Base-by-base conservation (phyloP, 805 yeast genomes). In the Candida incommunis region DNA sequence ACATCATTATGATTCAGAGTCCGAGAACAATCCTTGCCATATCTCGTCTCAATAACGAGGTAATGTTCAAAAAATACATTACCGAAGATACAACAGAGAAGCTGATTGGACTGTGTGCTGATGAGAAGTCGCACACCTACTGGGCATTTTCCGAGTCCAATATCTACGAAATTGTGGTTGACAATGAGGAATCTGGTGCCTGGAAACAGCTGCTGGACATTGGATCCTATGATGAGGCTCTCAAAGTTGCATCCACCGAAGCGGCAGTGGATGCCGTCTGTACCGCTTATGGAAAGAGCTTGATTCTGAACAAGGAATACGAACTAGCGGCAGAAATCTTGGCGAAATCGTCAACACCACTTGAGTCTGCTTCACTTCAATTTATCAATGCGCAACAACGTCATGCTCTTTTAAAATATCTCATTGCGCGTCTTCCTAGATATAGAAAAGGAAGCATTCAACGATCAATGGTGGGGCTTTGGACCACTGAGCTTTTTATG, bases 131-230 rank as follows among this genome's bases (percentile, higher is more conserved):
- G 40, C 56, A 67, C 1, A 83, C 97, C 0, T 82, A 67, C 53
- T 92, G 98, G 98, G 61, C 82, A 2, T 84, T 67, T 53, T 75
- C 92, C 0, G 60, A 65, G 11, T 56, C 63, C 3, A 69, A 68
- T 42, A 75, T 92, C 7, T 82, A 72, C 56, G 98, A 92, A 58
- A 62, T 92, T 4, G 53, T 51, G 7, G 66, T 84, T 11, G 71
- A 71, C 27, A 72, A 81, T 54, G 96, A 90, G 59, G 68, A 78
- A 3, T 65, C 71, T 3, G 82, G 82, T 22, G 78, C 88, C 2
- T 85, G 96, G 95, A 73, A 72, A 44, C 65, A 74, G 0, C 60
- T 79, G 54, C 57, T 78, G n/a, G 69, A 68, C 2, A 66, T 66
- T 43, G 60, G 66, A 4, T 62, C 73, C 46, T 90, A 70, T 59